A percentile compares a stretch with the other conserved stretches of the same genome.
These are phyloP conservation scores for Colletotrichum salicis DNA, from an alignment of 2,329 filamentous ascomycete genomes.

Conservation along the genomic window DNA sequence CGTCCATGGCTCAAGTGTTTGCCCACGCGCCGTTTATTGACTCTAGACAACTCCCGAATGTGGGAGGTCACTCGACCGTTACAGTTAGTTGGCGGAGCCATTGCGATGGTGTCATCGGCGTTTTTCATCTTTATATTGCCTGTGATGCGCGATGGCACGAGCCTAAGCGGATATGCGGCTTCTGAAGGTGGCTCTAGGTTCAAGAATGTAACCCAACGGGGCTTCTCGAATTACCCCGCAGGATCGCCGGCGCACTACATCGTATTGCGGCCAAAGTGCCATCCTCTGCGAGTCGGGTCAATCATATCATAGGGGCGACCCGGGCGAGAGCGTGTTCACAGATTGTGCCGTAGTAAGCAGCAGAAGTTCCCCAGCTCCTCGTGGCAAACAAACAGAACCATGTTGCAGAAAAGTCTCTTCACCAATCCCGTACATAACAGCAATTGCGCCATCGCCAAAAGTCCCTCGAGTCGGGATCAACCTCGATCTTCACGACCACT, in stretches of 20 bases:
- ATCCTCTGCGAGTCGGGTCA: neutral
- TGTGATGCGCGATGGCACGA: neutral
- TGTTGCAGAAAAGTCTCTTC: neutral
- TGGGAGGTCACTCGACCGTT: conserved; percentile 4
- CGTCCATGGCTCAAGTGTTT: neutral
- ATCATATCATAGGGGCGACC: neutral
- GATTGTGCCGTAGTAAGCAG: neutral
- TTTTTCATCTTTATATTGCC: conserved; percentile 17
- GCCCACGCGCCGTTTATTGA: neutral
- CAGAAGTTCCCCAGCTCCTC: neutral
- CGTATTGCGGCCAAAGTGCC: neutral
- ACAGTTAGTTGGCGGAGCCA: conserved; percentile 7
- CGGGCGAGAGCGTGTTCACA: neutral
- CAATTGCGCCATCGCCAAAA: conserved; percentile 32
- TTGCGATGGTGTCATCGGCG: conserved; percentile 29
- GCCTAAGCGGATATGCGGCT: conserved; percentile 13
- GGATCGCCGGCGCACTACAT: neutral
- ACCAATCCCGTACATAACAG: neutral
- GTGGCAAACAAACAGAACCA: neutral
- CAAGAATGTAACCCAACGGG: neutral
- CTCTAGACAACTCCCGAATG: neutral
- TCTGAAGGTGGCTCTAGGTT: neutral
- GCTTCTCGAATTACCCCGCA: neutral
- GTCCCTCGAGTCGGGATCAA: conserved; percentile 14
- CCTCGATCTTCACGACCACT: neutral